phyloP scores from a whole-genome alignment of 2,329 filamentous ascomycete genomes.

The Neofusicoccum laricinum region DNA sequence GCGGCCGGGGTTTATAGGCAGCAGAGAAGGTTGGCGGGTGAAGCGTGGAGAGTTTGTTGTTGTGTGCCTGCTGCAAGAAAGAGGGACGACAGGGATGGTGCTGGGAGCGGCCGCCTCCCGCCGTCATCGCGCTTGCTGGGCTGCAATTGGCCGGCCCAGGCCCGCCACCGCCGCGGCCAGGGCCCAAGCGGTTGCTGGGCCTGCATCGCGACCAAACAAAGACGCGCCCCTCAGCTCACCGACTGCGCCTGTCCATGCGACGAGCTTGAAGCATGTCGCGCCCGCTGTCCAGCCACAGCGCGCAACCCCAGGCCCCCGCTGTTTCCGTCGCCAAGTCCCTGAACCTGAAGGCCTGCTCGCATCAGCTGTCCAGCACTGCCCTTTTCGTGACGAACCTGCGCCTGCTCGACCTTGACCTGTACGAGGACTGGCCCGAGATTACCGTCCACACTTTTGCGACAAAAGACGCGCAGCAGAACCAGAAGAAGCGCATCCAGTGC shows the following conservation, averaged over 20 bases:
- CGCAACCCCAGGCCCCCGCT: constrained; percentile 19
- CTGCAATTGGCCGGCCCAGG: constrained; percentile 1
- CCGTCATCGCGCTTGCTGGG: neutral
- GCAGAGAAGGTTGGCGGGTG: neutral
- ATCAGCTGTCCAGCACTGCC: constrained; percentile 26
- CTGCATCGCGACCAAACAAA: constrained; percentile 1
- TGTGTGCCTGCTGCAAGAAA: neutral
- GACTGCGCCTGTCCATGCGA: neutral
- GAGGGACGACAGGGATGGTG: neutral
- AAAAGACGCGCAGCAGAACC: constrained; percentile 65
- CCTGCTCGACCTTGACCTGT: constrained; percentile 74
- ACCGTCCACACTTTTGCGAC: constrained; percentile 66
- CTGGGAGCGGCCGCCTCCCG: neutral
- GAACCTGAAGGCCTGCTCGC: constrained; percentile 5
- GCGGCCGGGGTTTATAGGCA: neutral
- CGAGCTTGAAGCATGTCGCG: constrained; percentile 17
- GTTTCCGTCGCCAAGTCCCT: neutral
- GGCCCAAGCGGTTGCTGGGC: neutral
- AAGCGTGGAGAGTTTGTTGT: neutral
- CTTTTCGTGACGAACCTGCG: constrained; percentile 82
- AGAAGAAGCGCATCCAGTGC: constrained; percentile 77
- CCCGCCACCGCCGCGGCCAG: neutral
- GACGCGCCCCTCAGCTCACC: neutral
- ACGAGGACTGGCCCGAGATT: constrained; percentile 77
- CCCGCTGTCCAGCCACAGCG: constrained; percentile 14